These are phyloP conservation scores for Apophysomyces ossiformis DNA, from an alignment of 371 early-diverging fungal species.

Conservation along the genomic window DNA sequence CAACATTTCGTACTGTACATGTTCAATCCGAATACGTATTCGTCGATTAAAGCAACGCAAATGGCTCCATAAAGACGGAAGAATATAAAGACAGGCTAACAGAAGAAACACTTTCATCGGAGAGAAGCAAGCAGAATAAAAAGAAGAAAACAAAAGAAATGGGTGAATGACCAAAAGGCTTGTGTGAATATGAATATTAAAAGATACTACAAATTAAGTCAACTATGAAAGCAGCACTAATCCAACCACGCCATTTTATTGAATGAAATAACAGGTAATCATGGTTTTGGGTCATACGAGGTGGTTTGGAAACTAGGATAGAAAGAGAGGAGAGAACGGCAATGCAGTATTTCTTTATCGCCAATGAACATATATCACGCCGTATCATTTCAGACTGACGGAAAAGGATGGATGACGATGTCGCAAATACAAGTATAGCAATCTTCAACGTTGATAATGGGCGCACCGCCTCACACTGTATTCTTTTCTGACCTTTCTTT, in stretches of 20 bases:
- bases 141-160: neutral
- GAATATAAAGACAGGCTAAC: neutral
- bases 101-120: neutral
- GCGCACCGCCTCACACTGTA: too few species aligned
- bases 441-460: neutral
- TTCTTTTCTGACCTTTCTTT: neutral
- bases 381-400: neutral
- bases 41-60: neutral
- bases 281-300: too few species aligned
- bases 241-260: too few species aligned
- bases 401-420: slow-evolving; percentile 1
- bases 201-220: too few species aligned
- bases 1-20: neutral
- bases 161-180: neutral
- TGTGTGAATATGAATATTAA: too few species aligned
- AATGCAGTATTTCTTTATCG: too few species aligned
- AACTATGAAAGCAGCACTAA: too few species aligned
- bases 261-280: too few species aligned
- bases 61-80: neutral
- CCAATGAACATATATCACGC: too few species aligned
- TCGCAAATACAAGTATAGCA: neutral
- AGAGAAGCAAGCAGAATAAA: neutral
- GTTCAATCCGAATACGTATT: neutral
- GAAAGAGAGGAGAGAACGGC: too few species aligned
- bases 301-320: too few species aligned